These are phyloP conservation scores for Pleurotus djamor DNA, from an alignment of 768 basidiomycete species.

Conservation along the genomic window DNA sequence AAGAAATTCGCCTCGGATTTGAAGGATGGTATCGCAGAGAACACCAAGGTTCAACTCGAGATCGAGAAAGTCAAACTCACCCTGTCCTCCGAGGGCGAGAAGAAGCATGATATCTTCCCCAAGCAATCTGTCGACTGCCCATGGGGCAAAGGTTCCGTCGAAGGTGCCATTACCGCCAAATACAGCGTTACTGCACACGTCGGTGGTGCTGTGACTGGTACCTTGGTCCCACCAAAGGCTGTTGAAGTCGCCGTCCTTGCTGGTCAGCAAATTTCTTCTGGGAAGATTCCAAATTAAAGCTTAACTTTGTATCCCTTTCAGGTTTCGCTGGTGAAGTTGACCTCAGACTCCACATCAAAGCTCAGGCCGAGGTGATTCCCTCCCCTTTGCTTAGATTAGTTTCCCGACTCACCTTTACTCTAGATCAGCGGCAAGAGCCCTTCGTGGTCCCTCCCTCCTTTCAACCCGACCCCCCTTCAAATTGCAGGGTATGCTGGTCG, in stretches of 20 bases:
- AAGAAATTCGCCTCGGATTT: neutral
- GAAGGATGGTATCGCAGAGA: conserved; percentile 1
- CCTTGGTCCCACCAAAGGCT: neutral
- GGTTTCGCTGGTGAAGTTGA: neutral
- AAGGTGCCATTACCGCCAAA: neutral
- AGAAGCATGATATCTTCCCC: conserved; percentile 1
- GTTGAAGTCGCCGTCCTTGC: neutral
- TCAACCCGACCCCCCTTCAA: conserved; percentile 3
- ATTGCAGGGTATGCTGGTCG: neutral
- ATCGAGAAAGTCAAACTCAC: neutral
- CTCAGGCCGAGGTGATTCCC: neutral
- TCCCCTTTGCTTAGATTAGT: neutral
- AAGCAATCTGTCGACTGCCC: conserved; percentile 1
- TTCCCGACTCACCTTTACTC: neutral
- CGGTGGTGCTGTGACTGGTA: conserved; percentile 1
- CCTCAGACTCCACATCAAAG: neutral
- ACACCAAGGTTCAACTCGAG: conserved; percentile 3
- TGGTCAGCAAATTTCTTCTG: neutral
- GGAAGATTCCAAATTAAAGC: too few relatives aligned
- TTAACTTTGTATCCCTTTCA: neutral
- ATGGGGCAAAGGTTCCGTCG: conserved; percentile 1
- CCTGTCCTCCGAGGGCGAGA: neutral
- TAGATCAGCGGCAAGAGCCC: neutral
- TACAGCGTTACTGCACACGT: neutral
- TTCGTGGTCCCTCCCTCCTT: neutral